Evolutionary conservation across 2,329 filamentous ascomycete genomes (phyloP), one percentile per base, ranked within the genome.

Genomic region (Aspergillus uvarum): DNA sequence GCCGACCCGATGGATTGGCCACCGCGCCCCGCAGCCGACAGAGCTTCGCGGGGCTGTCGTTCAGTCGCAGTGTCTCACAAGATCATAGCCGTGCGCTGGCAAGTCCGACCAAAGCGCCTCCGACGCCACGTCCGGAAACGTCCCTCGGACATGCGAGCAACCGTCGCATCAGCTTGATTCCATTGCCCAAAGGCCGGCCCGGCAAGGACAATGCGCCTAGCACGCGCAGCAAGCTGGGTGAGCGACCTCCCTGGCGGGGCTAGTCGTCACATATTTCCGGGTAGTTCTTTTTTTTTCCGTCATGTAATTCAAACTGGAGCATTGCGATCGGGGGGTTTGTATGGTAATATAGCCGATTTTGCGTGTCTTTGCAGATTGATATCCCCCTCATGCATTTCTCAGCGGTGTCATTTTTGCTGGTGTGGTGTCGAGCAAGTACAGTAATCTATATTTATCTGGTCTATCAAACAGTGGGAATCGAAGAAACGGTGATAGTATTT

Each of bases 141-240:
- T 65, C 76, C 2, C 65, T 79, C 11, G 76, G 77, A 1, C 76
- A 78, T 65, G 74, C 74, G 2, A 69, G 65, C 11, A 72, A 66
- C 52, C 72, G 75, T 14, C 72, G 78, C 12, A 68, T 69, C 32
- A 80, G 77, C 65, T 66, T 80, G 58, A 69, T 80, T 42, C 78
- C 78, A 22, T 57, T 77, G 50, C 73, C 75, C 2, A 76, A 71
- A 56, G 54, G 48, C 19, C 66, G 66, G n/a, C 62, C 58, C 4
- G 73, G 72, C 12, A 70, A 74, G 21, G 71, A 74, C 12, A 72
- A 69, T 59, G 61, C 67, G 5, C 49, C 69, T 14, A 63, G 56
- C 48, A 65, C 56, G 35, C 61, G 59, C 19, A 70, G 62, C 47
- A 73, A 69, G 44, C 54, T 70, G 31, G 70, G 71, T 38, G 67